Conservation (phyloP, 148 eudicot genomes). For the Amaranthus hypochondriacus region DNA sequence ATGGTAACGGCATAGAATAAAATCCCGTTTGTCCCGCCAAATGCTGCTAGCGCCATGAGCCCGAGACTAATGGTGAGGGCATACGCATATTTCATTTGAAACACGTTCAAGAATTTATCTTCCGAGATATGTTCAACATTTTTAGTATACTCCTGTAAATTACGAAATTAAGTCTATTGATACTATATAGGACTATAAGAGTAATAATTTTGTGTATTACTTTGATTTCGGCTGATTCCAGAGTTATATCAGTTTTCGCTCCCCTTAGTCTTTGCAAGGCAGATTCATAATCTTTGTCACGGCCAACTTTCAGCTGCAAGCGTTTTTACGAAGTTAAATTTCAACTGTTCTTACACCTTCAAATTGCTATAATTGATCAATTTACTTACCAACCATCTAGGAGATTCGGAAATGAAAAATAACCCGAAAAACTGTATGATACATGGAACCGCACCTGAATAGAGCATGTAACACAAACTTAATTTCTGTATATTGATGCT, state of each 20-base stretch:
- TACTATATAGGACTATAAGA: background rate
- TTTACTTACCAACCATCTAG: slow-evolving; percentile 63
- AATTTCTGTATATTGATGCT: background rate
- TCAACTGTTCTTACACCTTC: background rate
- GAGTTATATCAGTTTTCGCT: slow-evolving; percentile 34
- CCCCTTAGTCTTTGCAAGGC: slow-evolving; percentile 59
- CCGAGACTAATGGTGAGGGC: slow-evolving; percentile 53
- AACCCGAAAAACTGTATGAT: slow-evolving; percentile 42
- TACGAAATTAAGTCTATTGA: background rate
- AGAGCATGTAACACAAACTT: background rate
- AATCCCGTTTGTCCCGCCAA: slow-evolving; percentile 54
- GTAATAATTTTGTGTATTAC: slow-evolving; percentile 24
- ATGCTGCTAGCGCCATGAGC: slow-evolving; percentile 37
- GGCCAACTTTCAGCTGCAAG: slow-evolving; percentile 53
- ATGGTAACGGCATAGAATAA: slow-evolving; percentile 48
- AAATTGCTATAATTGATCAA: background rate
- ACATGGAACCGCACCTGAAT: slow-evolving; percentile 49
- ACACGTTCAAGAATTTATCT: slow-evolving; percentile 34
- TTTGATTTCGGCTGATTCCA: slow-evolving; percentile 62
- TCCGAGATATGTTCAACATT: slow-evolving; percentile 27
- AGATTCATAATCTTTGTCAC: slow-evolving; percentile 37
- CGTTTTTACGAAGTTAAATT: background rate
- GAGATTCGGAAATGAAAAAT: slow-evolving; percentile 62
- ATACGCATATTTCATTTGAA: slow-evolving; percentile 44
- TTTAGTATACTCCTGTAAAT: slow-evolving; percentile 40